These are phyloP conservation scores for Phytophthora pluvialis DNA, from an alignment of 352 stramenopile species.

Conservation along the genomic window DNA sequence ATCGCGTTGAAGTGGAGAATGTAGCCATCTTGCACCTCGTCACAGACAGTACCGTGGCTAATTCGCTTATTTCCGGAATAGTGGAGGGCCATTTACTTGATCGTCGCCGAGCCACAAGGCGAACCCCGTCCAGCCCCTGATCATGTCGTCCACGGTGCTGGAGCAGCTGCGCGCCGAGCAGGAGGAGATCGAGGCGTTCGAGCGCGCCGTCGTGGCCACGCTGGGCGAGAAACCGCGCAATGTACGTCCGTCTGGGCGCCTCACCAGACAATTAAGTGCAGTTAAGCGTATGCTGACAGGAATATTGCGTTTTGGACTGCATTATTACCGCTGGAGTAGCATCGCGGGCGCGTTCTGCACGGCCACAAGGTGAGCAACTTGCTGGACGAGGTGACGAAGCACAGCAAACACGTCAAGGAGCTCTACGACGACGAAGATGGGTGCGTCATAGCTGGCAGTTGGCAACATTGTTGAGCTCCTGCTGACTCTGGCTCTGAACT, in stretches of 20 bases:
- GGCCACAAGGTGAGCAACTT: slow-evolving; percentile 87
- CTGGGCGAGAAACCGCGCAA: slow-evolving; percentile 84
- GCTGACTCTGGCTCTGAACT: background rate
- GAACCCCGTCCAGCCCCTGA: background rate
- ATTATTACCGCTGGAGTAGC: slow-evolving; percentile 43
- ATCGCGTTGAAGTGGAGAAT: slow-evolving; percentile 10
- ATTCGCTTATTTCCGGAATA: slow-evolving; percentile 29
- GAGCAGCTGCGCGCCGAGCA: slow-evolving; percentile 84
- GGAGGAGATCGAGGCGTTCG: slow-evolving; percentile 82
- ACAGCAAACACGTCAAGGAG: slow-evolving; percentile 74
- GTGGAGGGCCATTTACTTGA: slow-evolving; percentile 12
- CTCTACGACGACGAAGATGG: slow-evolving; percentile 87
- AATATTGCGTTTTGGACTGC: background rate
- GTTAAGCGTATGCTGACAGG: background rate
- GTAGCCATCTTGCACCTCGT: slow-evolving; percentile 21
- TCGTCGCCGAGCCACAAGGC: background rate
- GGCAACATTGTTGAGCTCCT: background rate
- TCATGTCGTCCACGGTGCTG: slow-evolving; percentile 87
- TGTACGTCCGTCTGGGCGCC: slow-evolving; percentile 45
- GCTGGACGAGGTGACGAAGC: slow-evolving; percentile 71
- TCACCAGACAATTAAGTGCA: background rate
- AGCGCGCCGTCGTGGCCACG: slow-evolving; percentile 74
- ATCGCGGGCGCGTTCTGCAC: slow-evolving; percentile 79
- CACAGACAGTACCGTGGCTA: slow-evolving; percentile 13
- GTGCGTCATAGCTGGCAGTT: slow-evolving; percentile 38